These are phyloP conservation scores for Venturia carpophila DNA, from an alignment of 2,329 filamentous ascomycete species.

Conservation along the genomic window DNA sequence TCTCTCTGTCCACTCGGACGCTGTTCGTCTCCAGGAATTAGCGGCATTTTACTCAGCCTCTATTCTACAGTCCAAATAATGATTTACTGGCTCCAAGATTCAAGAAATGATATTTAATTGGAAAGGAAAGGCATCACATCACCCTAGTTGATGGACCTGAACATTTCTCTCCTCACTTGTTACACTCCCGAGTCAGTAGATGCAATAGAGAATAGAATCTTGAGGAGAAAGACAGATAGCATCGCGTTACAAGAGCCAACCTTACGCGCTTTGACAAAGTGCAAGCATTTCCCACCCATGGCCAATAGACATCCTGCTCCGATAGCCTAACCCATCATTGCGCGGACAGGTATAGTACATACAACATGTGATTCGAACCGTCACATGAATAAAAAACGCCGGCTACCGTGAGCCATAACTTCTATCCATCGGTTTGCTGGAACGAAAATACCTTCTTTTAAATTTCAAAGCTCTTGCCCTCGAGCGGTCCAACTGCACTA, in stretches of 20 bases:
- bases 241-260: background rate
- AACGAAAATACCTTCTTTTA: background rate
- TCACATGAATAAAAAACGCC: background rate
- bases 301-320: background rate
- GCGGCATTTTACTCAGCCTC: no score
- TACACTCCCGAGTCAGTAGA: no score
- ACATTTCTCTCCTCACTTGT: no score
- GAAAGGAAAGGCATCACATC: no score
- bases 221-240: background rate
- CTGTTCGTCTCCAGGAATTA: no score
- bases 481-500: conserved; percentile 8
- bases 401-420: background rate
- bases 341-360: conserved; percentile 2
- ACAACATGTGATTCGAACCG: background rate
- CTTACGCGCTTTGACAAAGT: background rate
- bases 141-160: no score
- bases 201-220: no score
- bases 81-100: no score
- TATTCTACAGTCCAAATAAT: no score
- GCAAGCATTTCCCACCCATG: background rate
- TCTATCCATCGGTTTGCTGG: background rate
- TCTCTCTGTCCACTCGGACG: no score
- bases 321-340: background rate
- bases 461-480: conserved; percentile 16
- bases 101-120: no score